Conservation (phyloP, 371 early-diverging fungal genomes). For the Circinella umbellata region DNA sequence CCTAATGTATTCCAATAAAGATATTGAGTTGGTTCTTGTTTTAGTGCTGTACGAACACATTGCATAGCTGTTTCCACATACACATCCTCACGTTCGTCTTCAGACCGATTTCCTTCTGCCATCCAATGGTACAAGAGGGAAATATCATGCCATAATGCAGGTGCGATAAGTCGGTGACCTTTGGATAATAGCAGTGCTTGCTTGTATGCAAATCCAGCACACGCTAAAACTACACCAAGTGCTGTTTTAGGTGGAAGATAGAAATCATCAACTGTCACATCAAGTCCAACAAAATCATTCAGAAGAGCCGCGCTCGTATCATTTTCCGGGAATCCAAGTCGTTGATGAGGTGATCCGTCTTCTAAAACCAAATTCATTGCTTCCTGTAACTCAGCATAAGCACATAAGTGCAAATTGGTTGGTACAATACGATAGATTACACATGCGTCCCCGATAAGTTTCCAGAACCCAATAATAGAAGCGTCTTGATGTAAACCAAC, state of each 20-base stretch:
- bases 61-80: slow-evolving; percentile 43
- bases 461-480: slow-evolving; percentile 61
- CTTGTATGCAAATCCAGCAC: slow-evolving; percentile 55
- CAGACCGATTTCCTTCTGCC: slow-evolving; percentile 25
- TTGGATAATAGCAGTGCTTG: slow-evolving; percentile 53
- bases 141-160: slow-evolving; percentile 57
- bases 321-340: slow-evolving; percentile 46
- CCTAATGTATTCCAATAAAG: slow-evolving; percentile 83
- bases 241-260: slow-evolving; percentile 39
- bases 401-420: slow-evolving; percentile 52
- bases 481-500: slow-evolving; percentile 40
- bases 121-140: slow-evolving; percentile 48
- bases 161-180: slow-evolving; percentile 35
- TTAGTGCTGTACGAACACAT: slow-evolving; percentile 68
- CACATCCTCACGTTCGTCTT: neutral
- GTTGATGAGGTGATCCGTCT: slow-evolving; percentile 37
- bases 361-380: slow-evolving; percentile 27
- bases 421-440: slow-evolving; percentile 52
- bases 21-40: slow-evolving; percentile 61
- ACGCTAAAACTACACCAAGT: slow-evolving; percentile 45
- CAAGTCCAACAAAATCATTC: slow-evolving; percentile 33
- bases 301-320: slow-evolving; percentile 32
- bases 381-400: slow-evolving; percentile 34
- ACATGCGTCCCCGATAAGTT: slow-evolving; percentile 76
- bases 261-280: slow-evolving; percentile 28